A percentile compares a stretch with the other conserved stretches of the same genome.
Conservation (phyloP, 2,329 filamentous ascomycete genomes). For the Fusarium protoensiforme region DNA sequence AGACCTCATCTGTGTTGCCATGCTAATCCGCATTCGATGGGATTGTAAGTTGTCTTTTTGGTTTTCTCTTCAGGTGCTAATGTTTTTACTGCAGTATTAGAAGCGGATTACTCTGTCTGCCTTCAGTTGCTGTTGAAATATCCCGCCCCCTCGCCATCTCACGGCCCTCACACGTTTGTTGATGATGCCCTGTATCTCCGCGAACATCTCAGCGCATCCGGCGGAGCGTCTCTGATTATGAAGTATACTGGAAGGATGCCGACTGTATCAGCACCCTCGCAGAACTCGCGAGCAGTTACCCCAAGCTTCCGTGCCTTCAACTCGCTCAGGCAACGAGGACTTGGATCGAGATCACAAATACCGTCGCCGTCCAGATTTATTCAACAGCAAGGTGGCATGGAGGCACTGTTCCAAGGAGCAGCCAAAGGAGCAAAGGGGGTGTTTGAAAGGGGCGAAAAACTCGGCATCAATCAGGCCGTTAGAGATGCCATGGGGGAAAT, state of each 20-base stretch:
- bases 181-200: slow-evolving; percentile 84
- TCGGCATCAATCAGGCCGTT: slow-evolving; percentile 83
- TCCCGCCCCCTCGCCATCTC: slow-evolving; percentile 70
- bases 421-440: slow-evolving; percentile 81
- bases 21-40: slow-evolving; percentile 94
- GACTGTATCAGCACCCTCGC: slow-evolving; percentile 40
- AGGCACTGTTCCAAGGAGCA: slow-evolving; percentile 79
- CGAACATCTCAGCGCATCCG: slow-evolving; percentile 70
- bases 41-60: slow-evolving; percentile 67
- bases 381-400: slow-evolving; percentile 71
- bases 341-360: slow-evolving; percentile 57
- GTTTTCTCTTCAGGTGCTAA: slow-evolving; percentile 35
- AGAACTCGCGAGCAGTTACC: slow-evolving; percentile 45
- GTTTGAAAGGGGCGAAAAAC: slow-evolving; percentile 77
- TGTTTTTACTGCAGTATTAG: slow-evolving; percentile 68
- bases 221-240: slow-evolving; percentile 73
- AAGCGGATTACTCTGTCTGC: slow-evolving; percentile 88
- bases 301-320: slow-evolving; percentile 49
- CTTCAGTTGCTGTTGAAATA: slow-evolving; percentile 87
- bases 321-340: slow-evolving; percentile 54
- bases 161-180: slow-evolving; percentile 82
- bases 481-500: slow-evolving; percentile 86
- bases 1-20: slow-evolving; percentile 91
- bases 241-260: slow-evolving; percentile 75
- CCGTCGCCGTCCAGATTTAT: slow-evolving; percentile 61